Base-by-base conservation (phyloP, 2,329 filamentous ascomycete genomes). In the Colletotrichum sp. region DNA sequence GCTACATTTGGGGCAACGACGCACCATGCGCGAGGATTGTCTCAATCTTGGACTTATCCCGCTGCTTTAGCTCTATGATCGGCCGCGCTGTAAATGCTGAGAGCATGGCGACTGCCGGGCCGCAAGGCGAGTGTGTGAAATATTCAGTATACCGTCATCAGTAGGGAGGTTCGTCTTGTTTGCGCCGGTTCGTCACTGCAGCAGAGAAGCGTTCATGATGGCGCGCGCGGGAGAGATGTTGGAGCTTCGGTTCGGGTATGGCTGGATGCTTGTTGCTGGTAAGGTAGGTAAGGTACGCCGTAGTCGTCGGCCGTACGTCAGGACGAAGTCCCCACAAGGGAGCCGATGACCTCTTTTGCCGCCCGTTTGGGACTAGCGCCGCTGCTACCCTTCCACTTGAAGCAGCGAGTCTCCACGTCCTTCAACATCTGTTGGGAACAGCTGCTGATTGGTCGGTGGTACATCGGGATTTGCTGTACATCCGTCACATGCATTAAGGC, bases 41-140 rank as follows among this genome's bases (percentile, higher is more conserved):
- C 87, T 99, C 97, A 86, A 99, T 98, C 89, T 94, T 97, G 79
- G 95, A 97, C 89, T 97, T 98, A 91, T 98, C 96, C 85, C 95
- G 94, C 85, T 93, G 93, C 88, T 94, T 96, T 82, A 99, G 94
- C 94, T 99, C 97, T 89, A 98, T 94, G 84, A 99, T 96, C 78
- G 96, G 95, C 83, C 95, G 94, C 88, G 97, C 96, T 80, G 94
- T 98, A 87, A 99, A 99, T 83, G 97, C 97, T 86, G 96, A 97
- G 86, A 99, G 94, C 97, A 98, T 98, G 85, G 88, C 89, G 84
- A 82, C 79, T 79, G 81, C 84, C 85, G 87, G 87, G 87, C 84
- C 86, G 78, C 79, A 52, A 60, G 70, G 73, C 73, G 80, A 75
- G 81, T 71, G 24, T 55, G 16, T 36, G 10, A 21, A 48, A 6